These are phyloP conservation scores for Phytophthora hybrid DNA, from an alignment of 352 stramenopile genomes.

Conservation along the genomic window DNA sequence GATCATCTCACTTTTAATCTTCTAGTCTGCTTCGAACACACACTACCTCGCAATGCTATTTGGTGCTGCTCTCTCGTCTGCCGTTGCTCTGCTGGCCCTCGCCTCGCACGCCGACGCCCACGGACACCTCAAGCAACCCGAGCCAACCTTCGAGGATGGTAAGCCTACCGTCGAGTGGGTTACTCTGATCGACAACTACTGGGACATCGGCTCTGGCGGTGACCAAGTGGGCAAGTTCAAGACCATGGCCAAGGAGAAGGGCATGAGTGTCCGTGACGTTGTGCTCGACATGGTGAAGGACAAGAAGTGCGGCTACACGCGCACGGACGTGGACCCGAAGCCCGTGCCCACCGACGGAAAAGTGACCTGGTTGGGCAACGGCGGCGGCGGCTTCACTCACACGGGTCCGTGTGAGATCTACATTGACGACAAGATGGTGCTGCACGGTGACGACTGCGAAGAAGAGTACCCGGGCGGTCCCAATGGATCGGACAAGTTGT, in stretches of 20 bases:
- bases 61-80: slow-evolving; percentile 13
- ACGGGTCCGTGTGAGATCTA: slow-evolving; percentile 56
- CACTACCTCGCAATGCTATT: too few species aligned
- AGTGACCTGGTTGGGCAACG: slow-evolving; percentile 42
- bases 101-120: slow-evolving; percentile 23
- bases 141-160: slow-evolving; percentile 24
- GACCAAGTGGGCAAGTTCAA: slow-evolving; percentile 44
- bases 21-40: too few species aligned
- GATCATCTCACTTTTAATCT: too few species aligned
- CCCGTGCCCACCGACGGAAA: slow-evolving; percentile 43
- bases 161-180: slow-evolving; percentile 23
- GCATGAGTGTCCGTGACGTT: slow-evolving; percentile 42
- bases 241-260: slow-evolving; percentile 40
- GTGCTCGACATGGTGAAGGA: slow-evolving; percentile 44
- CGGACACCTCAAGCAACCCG: slow-evolving; percentile 33
- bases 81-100: slow-evolving; percentile 20
- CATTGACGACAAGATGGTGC: slow-evolving; percentile 51
- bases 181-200: slow-evolving; percentile 38
- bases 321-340: slow-evolving; percentile 36
- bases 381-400: slow-evolving; percentile 44
- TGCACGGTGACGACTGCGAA: slow-evolving; percentile 50
- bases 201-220: slow-evolving; percentile 39
- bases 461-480: slow-evolving; percentile 36
- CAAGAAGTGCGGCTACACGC: slow-evolving; percentile 47
- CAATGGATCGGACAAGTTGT: slow-evolving; percentile 27